Base-by-base conservation (phyloP, 306 rosid species). In the Betula pendula region DNA sequence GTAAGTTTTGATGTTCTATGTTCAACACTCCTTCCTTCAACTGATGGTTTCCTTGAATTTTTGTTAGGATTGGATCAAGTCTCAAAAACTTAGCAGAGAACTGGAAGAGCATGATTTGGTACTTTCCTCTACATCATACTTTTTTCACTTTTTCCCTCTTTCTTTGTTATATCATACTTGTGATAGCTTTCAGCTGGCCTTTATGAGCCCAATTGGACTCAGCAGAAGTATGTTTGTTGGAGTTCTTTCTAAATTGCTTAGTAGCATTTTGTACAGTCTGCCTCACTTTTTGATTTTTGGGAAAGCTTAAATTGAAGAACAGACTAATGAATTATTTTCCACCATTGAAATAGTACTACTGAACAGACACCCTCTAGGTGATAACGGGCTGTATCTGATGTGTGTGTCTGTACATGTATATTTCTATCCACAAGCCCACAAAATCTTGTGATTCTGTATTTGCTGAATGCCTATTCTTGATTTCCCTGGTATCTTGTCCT, bases 21-120 rank as follows among this genome's bases (percentile, higher is more conserved):
- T 40, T 74, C 44, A 68, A 45, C 49, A 68, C 68, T 40, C 68
- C 69, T 62, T 31, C 49, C 67, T 31, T 78, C 73, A 56, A 24
- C 50, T 68, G 48, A 43, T 49, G 68, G 48, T 77, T 60, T 68
- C 82, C 79, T 69, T 65, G 69, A 87, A 72, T 55, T 74, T 81
- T 42, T 82, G 38, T 76, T 82, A 94, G 97, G 92, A 85, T 47
- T 90, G 88, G 91, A 50, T 85, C 67, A 81, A 73, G 45, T 68
- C 88, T 75, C 81, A 73, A 78, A 68, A 75, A 77, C 82, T 65
- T 68, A 58, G 78, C 35, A 43, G 68, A 58, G 88, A 90, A 81
- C 70, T 45, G 42, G 78, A 75, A 71, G 87, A 85, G 73, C 87
- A 74, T 1, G 85, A 80, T 70, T 75, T 62, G 88, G 98, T 87